phyloP scores from a whole-genome alignment of 1,139 yeast species.

The Yamadazyma spencermartinsiae region DNA sequence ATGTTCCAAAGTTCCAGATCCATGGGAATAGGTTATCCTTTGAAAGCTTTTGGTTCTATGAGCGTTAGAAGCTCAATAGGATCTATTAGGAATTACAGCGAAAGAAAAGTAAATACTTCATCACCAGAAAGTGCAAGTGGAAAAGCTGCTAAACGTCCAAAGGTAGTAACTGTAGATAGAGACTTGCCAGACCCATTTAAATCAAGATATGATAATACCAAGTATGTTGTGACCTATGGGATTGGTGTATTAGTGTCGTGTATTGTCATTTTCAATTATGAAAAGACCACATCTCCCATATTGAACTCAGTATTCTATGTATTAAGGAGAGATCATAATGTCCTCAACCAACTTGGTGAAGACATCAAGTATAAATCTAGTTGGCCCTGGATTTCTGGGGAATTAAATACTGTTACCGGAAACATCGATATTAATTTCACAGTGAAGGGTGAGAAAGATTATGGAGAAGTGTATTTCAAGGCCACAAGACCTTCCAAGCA shows the following conservation, averaged over 20 bases:
- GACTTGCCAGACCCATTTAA: constrained; percentile 77
- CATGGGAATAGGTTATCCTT: no score
- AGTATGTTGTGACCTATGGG: constrained; percentile 61
- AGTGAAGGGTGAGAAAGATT: constrained; percentile 61
- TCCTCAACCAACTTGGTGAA: constrained; percentile 67
- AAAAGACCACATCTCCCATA: constrained; percentile 84
- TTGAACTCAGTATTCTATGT: constrained; percentile 86
- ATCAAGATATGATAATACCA: constrained; percentile 49
- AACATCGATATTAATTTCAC: constrained; percentile 69
- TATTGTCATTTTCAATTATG: constrained; percentile 82
- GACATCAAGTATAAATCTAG: constrained; percentile 68
- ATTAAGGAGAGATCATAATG: constrained; percentile 72
- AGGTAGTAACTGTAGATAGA: constrained; percentile 59
- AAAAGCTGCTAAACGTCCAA: not conserved
- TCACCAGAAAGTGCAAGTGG: not conserved
- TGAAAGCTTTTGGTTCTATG: no score
- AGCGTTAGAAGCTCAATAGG: no score
- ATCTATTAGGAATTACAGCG: not conserved
- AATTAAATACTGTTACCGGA: constrained; percentile 80
- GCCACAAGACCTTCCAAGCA: constrained; percentile 59
- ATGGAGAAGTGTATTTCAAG: constrained; percentile 53
- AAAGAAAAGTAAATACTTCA: no score
- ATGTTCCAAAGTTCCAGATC: no score
- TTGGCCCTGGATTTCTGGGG: constrained; percentile 90
- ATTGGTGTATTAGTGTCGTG: constrained; percentile 66